Conservation (phyloP, 257 asterid species). For the Primulina tabacum region DNA sequence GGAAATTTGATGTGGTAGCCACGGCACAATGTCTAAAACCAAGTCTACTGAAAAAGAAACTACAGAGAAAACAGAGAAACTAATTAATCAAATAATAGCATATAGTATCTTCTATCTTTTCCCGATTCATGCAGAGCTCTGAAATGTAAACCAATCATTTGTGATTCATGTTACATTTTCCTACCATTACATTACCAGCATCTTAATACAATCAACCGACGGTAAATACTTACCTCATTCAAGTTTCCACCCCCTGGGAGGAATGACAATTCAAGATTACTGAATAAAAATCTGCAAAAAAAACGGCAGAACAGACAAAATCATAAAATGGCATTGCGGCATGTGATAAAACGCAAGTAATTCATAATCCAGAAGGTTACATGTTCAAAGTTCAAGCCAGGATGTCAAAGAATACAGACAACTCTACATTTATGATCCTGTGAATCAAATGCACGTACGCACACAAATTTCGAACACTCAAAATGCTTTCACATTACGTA, state of each 20-base stretch:
- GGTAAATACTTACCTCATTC: conserved; percentile 34
- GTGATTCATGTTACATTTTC: background rate
- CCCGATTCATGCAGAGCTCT: background rate
- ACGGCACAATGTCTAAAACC: background rate
- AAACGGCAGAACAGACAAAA: background rate
- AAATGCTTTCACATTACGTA: background rate
- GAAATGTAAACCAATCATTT: conserved; percentile 2
- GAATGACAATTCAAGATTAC: conserved; percentile 27
- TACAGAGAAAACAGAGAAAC: background rate
- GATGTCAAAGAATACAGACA: background rate
- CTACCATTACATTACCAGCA: background rate
- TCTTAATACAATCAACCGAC: conserved; percentile 17
- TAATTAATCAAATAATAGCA: no score
- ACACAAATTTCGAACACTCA: background rate
- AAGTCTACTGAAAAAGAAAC: background rate
- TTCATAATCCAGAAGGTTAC: background rate
- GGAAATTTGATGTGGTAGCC: background rate
- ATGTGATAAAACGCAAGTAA: background rate
- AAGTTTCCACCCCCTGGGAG: conserved; percentile 31
- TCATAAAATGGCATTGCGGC: conserved; percentile 10
- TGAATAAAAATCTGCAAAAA: conserved; percentile 9
- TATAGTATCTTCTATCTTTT: background rate
- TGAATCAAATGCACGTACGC: conserved; percentile 20
- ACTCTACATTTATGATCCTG: background rate
- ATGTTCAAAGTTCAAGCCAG: background rate